Conservation (phyloP, 176 grass and related monocot genomes). For the Typha latifolia region DNA sequence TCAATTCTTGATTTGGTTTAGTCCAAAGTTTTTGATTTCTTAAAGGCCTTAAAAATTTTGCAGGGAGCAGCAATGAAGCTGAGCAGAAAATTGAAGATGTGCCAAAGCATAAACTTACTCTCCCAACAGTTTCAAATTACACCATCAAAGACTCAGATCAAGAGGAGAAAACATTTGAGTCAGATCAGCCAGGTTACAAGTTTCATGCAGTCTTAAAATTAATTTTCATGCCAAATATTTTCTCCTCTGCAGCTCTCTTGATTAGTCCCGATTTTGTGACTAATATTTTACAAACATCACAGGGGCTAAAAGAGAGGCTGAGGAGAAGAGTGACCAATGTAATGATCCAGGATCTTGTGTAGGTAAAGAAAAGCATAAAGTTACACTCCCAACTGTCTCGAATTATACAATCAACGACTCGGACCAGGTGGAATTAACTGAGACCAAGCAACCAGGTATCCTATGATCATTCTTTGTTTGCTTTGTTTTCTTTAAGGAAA, state of each 20-base stretch:
- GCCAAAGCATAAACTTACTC: constrained; percentile 46
- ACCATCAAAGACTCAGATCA: constrained; percentile 64
- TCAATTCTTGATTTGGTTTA: background rate
- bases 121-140: constrained; percentile 79
- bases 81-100: constrained; percentile 15
- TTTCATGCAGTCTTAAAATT: no score
- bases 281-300: background rate
- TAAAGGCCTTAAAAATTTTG: constrained; percentile 16
- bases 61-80: constrained; percentile 15
- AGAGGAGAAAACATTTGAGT: background rate
- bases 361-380: constrained; percentile 1
- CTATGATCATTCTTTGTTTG: background rate
- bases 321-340: background rate
- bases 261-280: background rate
- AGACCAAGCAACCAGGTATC: constrained; percentile 13
- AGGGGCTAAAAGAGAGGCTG: background rate
- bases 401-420: constrained; percentile 16
- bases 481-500: background rate
- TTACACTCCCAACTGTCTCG: constrained; percentile 10
- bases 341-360: background rate
- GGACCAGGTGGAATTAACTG: constrained; percentile 1
- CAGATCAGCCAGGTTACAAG: background rate
- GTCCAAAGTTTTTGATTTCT: constrained; percentile 6
- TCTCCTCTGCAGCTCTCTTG: background rate
- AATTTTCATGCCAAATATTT: background rate